Percentiles rank a stretch among this genome's conserved stretches.
phyloP scores from a whole-genome alignment of 306 rosid species.

The Castanea crenata region DNA sequence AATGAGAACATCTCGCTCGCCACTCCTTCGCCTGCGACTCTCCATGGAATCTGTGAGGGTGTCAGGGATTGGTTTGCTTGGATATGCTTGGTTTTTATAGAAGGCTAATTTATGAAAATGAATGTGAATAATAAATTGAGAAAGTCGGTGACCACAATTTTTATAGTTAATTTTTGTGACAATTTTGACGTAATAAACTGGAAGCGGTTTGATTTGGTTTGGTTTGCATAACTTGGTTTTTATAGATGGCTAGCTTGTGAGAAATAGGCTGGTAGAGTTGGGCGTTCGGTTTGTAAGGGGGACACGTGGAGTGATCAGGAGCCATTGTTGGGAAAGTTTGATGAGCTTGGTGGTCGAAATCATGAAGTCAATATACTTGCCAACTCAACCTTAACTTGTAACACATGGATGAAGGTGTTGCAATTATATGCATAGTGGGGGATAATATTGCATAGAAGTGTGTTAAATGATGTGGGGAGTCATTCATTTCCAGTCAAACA shows the following conservation, averaged over 20 bases:
- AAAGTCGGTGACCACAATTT: too few relatives aligned
- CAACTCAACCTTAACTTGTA: slow-evolving; percentile 26
- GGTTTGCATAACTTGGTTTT: slow-evolving; percentile 2
- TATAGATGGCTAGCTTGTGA: not conserved
- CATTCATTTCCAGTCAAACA: slow-evolving; percentile 25
- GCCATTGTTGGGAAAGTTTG: not conserved
- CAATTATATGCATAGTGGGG: slow-evolving; percentile 17
- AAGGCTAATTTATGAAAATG: not conserved
- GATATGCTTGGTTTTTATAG: slow-evolving; percentile 11
- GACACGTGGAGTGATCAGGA: slow-evolving; percentile 18
- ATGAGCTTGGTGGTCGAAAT: slow-evolving; percentile 30
- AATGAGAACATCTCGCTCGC: slow-evolving; percentile 62
- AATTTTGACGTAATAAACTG: accelerated
- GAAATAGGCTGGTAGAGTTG: not conserved
- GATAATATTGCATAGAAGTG: slow-evolving; percentile 13
- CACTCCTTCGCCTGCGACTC: slow-evolving; percentile 25
- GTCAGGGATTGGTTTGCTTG: slow-evolving; percentile 31
- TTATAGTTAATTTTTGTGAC: too few relatives aligned
- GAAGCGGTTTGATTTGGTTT: not conserved
- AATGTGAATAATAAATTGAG: too few relatives aligned
- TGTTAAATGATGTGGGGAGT: slow-evolving; percentile 15
- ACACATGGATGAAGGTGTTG: slow-evolving; percentile 14
- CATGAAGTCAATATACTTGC: slow-evolving; percentile 23
- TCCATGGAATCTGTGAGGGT: slow-evolving; percentile 14
- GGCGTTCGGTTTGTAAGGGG: not conserved